A percentile compares a stretch with the other conserved stretches of the same genome.
These are phyloP conservation scores for button mushroom (Agaricus bisporus) DNA, from an alignment of 768 basidiomycete species.

Conservation along the genomic window DNA sequence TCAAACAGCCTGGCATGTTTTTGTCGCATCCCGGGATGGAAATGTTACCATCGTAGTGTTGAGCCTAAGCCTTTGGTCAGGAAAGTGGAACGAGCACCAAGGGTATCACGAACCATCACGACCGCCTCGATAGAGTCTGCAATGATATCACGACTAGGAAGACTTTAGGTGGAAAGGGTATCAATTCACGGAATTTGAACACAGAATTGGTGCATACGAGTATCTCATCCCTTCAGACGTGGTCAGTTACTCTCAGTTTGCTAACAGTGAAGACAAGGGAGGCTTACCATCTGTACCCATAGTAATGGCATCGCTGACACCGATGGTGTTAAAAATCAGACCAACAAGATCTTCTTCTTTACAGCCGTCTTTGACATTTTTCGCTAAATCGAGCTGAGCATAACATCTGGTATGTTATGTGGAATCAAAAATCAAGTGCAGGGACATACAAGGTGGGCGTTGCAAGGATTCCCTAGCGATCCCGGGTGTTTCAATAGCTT, in stretches of 20 bases:
- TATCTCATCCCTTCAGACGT: constrained; percentile 69
- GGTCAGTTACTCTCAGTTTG: background rate
- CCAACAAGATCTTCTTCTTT: constrained; percentile 76
- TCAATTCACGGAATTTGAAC: background rate
- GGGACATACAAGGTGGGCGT: constrained; percentile 62
- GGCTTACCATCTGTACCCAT: constrained; percentile 80
- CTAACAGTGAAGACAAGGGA: background rate
- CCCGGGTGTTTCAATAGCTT: background rate
- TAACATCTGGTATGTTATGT: background rate
- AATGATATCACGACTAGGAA: constrained; percentile 85
- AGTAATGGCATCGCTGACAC: constrained; percentile 81
- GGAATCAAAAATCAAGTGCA: background rate
- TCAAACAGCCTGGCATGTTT: constrained; percentile 88
- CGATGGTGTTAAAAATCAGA: constrained; percentile 79
- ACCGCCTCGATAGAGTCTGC: constrained; percentile 81
- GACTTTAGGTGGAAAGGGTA: constrained; percentile 27
- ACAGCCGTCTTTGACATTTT: constrained; percentile 79
- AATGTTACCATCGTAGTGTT: constrained; percentile 86
- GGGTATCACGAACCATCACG: constrained; percentile 21
- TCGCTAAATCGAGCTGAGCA: constrained; percentile 69
- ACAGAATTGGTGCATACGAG: constrained; percentile 46
- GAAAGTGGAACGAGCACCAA: background rate
- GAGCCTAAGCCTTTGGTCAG: constrained; percentile 42
- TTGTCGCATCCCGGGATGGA: constrained; percentile 87
- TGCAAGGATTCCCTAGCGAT: constrained; percentile 74